phyloP scores from a whole-genome alignment of 192 early-diverging fungal species.

The Polychytrium aggregatum region DNA sequence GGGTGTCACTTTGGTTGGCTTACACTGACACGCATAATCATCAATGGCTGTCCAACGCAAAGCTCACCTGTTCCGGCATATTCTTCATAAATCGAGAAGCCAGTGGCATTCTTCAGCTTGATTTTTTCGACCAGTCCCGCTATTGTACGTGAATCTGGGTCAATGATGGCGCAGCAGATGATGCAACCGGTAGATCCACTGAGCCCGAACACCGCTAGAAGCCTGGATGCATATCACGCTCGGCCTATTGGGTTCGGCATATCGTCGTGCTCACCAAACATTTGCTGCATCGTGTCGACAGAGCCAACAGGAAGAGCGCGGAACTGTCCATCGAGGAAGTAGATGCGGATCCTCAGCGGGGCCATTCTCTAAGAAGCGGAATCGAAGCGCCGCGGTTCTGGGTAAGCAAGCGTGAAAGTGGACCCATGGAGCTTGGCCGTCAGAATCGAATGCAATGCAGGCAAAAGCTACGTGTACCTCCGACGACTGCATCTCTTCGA shows the following conservation, averaged over 20 bases:
- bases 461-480: slow-evolving; percentile 13
- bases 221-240: background rate
- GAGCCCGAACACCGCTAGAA: background rate
- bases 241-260: background rate
- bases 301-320: slow-evolving; percentile 26
- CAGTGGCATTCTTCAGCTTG: slow-evolving; percentile 14
- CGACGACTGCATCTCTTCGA: slow-evolving; percentile 23
- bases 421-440: too few species aligned
- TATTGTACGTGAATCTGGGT: slow-evolving; percentile 1
- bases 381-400: background rate
- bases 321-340: slow-evolving; percentile 28
- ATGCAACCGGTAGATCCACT: background rate
- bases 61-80: slow-evolving; percentile 12
- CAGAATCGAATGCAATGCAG: too few species aligned
- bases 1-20: too few species aligned
- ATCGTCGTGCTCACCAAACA: slow-evolving; percentile 6
- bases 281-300: slow-evolving; percentile 20
- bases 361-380: slow-evolving; percentile 15
- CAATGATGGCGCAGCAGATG: background rate
- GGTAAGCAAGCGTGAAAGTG: background rate
- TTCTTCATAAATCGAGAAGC: slow-evolving; percentile 32
- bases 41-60: background rate
- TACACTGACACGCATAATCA: background rate
- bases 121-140: slow-evolving; percentile 24
- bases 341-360: slow-evolving; percentile 28